Percentiles rank a stretch among this genome's conserved stretches.
These are phyloP conservation scores for Thalassiosira mediterranea DNA, from an alignment of 352 stramenopile species.

Conservation along the genomic window DNA sequence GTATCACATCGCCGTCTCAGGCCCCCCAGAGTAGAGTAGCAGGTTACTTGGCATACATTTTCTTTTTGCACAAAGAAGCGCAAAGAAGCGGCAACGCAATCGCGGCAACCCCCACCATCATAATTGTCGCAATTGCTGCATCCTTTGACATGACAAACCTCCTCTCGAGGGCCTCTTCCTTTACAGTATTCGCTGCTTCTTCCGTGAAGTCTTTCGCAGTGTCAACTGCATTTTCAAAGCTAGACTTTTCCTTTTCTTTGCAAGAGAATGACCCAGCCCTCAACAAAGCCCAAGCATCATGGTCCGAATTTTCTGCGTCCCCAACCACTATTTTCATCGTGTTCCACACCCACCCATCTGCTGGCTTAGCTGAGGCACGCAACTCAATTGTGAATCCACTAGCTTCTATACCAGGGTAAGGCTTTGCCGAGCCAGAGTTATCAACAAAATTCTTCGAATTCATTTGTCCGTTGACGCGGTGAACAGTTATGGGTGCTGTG, in stretches of 20 bases:
- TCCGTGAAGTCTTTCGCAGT: neutral
- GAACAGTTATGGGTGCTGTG: constrained; percentile 13
- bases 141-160: no score
- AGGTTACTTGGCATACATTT: no score
- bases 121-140: no score
- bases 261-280: constrained; percentile 18
- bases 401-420: constrained; percentile 23
- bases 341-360: constrained; percentile 21
- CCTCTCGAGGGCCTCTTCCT: no score
- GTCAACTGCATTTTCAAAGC: neutral
- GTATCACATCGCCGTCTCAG: no score
- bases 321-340: constrained; percentile 18
- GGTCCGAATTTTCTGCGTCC: constrained; percentile 9
- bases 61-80: no score
- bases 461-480: constrained; percentile 18
- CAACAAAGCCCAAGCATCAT: constrained; percentile 28
- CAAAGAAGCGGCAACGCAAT: no score
- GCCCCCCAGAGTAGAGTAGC: no score
- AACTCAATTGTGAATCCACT: constrained; percentile 30
- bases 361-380: neutral
- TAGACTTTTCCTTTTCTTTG: neutral
- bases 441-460: constrained; percentile 21
- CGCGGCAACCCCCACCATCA: no score
- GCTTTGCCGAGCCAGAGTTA: constrained; percentile 7
- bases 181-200: no score